Base-by-base conservation (phyloP, 192 early-diverging fungal genomes). In the Podila minutissima region DNA sequence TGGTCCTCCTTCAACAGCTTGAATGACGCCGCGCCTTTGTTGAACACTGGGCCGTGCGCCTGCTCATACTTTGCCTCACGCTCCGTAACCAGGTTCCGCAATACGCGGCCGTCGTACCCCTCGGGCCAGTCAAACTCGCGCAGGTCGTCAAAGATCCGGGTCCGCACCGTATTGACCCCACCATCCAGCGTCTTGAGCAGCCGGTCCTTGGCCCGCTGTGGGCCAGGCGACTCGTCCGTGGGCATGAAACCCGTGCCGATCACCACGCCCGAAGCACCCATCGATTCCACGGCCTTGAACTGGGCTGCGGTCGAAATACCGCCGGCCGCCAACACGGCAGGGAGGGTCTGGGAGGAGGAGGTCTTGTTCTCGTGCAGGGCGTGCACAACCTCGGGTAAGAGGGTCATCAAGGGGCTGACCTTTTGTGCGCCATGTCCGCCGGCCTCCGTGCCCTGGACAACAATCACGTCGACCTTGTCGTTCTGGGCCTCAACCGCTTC, bases 381-480 rank as follows among this genome's bases (percentile, higher is more conserved):
- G 4, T 74, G 53, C 13, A 75, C 15, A 17, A 66, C 64, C n/a
- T 75, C 77, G 1, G 84, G 85, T 8, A 84, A 4, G 11, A 86
- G 59, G 17, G 78, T 75, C 67, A 83, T 31, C 28, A 75, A 20
- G 22, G 75, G 69, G 15, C 33, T 49, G 20, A 63, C 58, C 17
- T 64, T 51, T 22, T 70, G 66, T 17, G 68, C 63, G 8, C 86
- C 86, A 67, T 87, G 86, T 26, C 87, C 87, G 6, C 87, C 87
- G 3, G 87, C 58, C 35, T 87, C 87, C 19, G 73, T 79, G 15
- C 87, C 87, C 60, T 88, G 87, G 10, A 83, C 61, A 4, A 88
- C 87, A 62, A 88, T 74, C 8, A 88, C 84, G 59, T 88, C 87
- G 20, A 82, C 87, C 12, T 71, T 62, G 13, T 83, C 41, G 13